These are phyloP conservation scores for Neofusicoccum laricinum DNA, from an alignment of 2,329 filamentous ascomycete genomes.

Conservation along the genomic window DNA sequence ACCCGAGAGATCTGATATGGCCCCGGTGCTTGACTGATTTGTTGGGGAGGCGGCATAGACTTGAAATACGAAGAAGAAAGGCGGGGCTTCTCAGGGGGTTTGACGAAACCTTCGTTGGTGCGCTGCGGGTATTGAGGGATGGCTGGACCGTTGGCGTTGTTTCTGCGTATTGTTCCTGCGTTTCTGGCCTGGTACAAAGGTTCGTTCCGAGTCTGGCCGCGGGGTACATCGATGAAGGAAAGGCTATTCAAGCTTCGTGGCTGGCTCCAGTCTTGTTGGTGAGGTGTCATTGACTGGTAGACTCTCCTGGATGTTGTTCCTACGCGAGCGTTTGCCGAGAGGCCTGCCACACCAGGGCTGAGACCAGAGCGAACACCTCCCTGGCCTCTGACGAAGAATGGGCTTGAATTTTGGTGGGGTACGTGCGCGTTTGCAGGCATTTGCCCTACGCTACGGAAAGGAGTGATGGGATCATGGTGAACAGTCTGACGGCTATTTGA, in stretches of 20 bases:
- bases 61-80: constrained; percentile 11
- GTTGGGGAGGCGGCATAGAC: background rate
- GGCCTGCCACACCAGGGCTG: background rate
- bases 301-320: background rate
- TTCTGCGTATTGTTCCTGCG: background rate
- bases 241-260: constrained; percentile 31
- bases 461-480: background rate
- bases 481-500: background rate
- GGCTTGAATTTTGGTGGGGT: constrained; percentile 28
- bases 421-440: background rate
- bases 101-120: background rate
- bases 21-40: background rate
- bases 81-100: background rate
- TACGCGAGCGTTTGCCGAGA: constrained; percentile 13
- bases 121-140: background rate
- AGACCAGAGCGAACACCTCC: background rate
- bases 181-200: background rate
- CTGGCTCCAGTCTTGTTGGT: constrained; percentile 22
- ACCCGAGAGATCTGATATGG: background rate
- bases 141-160: background rate
- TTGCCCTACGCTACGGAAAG: constrained; percentile 19
- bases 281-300: background rate
- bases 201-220: background rate
- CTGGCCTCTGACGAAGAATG: constrained; percentile 33
- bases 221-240: constrained; percentile 34